Evolutionary conservation across 345 rosid species (phyloP), one percentile per base, ranked within the genome.

Genomic region (Citrus glauca): DNA sequence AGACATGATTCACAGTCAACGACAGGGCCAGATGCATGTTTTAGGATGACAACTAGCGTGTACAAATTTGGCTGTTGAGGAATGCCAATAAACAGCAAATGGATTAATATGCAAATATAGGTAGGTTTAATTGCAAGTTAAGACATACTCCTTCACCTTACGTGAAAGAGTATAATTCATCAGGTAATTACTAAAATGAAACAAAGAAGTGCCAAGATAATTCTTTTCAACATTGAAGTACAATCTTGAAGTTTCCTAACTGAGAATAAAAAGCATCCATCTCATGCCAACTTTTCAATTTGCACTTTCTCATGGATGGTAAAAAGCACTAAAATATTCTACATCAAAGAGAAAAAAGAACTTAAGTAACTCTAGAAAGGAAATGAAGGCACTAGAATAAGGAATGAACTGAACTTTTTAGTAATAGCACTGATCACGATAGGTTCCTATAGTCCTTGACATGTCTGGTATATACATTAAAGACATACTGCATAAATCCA

Each of bases 1-100:
- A 86, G 85, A 86, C 97, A 88, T 24, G 99, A 96, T 81, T 96
- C 99, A 74, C 98, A 92, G 85, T 96, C 99, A 80, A 92, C 88
- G 64, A 94, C 64, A 77, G 78, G 57, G 56, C 97, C 99, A 62
- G 88, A 86, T 69, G 88, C 83, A 89, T 96, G 97, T 89, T 90
- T 94, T 79, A 96, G 95, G 74, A 88, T 78, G 83, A 96, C 60
- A 79, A 92, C 93, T 74, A 96, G 97, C 70, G 84, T 77, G 81
- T 96, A 96, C 56, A 96, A 87, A 83, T 92, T 87, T 66, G 99
- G 97, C 99, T 96, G 94, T 69, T 28, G 66, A 88, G 61, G 75
- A 80, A 89, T 63, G 74, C 24, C 63, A 64, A 73, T 19, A 72
- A 77, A 77, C 61, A 55, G 27, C 71, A 63, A 73, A 73, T 13